phyloP scores from a whole-genome alignment of 139 green algal genomes.

The Mesotaenium endlicherianum region DNA sequence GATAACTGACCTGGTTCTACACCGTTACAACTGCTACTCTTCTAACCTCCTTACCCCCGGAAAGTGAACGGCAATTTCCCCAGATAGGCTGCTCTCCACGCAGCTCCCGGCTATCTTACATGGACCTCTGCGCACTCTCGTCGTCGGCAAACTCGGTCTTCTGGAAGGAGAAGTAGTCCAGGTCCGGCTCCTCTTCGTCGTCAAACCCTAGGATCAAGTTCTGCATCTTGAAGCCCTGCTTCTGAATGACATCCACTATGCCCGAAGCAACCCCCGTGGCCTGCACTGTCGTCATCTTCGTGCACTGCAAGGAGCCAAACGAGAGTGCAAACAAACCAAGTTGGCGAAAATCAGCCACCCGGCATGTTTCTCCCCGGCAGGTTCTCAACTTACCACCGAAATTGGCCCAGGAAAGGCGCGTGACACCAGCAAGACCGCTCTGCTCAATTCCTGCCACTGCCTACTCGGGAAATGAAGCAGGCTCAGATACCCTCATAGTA shows the following conservation, averaged over 20 bases:
- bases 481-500: too few species aligned
- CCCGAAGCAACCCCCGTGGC: constrained; percentile 22
- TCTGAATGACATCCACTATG: constrained; percentile 24
- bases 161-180: constrained; percentile 1
- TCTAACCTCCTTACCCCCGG: too few species aligned
- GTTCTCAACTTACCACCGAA: neutral
- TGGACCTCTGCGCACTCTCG: neutral
- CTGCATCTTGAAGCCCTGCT: constrained; percentile 26
- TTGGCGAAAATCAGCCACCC: neutral
- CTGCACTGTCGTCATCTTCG: constrained; percentile 22
- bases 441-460: too few species aligned
- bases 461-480: too few species aligned
- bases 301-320: constrained; percentile 10
- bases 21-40: too few species aligned
- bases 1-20: too few species aligned
- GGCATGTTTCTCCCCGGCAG: neutral
- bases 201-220: constrained; percentile 26
- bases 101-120: too few species aligned
- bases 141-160: neutral
- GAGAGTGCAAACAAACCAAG: neutral
- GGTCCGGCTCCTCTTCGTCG: constrained; percentile 19
- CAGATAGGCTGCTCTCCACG: too few species aligned
- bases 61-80: too few species aligned
- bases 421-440: neutral
- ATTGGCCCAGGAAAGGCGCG: neutral